Evolutionary conservation across 2,329 filamentous ascomycete genomes (phyloP).

Genomic region (Aureobasidium musti): DNA sequence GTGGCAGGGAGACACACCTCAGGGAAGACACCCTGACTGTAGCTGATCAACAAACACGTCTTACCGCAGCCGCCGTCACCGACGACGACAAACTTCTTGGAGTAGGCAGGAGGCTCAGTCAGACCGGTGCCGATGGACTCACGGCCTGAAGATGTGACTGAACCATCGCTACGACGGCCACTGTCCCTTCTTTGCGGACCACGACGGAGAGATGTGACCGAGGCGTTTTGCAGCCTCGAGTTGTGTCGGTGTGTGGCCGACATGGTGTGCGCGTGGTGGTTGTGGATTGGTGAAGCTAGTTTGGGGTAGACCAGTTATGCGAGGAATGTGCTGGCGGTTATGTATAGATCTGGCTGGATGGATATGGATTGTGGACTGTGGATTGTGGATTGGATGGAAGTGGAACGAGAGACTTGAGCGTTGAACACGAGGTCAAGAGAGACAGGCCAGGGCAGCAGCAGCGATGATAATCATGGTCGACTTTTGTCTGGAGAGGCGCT

Average conservation of each 20-base stretch:
- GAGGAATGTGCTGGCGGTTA: slow-evolving; percentile 26
- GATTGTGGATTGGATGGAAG: slow-evolving; percentile 37
- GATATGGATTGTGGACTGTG: slow-evolving; percentile 7
- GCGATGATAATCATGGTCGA: background rate
- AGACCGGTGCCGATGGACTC: slow-evolving; percentile 80
- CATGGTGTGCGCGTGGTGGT: slow-evolving; percentile 3
- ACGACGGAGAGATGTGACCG: slow-evolving; percentile 28
- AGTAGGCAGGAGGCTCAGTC: slow-evolving; percentile 89
- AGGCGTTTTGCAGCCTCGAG: slow-evolving; percentile 26
- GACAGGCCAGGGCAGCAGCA: slow-evolving; percentile 1
- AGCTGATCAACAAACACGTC: slow-evolving; percentile 97
- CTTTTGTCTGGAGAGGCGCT: background rate
- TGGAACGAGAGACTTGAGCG: slow-evolving; percentile 42
- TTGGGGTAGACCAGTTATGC: slow-evolving; percentile 20
- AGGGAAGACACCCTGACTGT: slow-evolving; percentile 97
- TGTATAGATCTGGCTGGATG: slow-evolving; percentile 14
- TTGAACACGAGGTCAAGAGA: slow-evolving; percentile 12
- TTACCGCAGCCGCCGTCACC: slow-evolving; percentile 98
- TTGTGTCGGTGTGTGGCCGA: slow-evolving; percentile 29
- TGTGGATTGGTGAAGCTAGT: background rate
- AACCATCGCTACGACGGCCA: slow-evolving; percentile 77
- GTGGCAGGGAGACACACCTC: slow-evolving; percentile 63
- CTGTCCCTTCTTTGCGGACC: slow-evolving; percentile 56
- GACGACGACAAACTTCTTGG: slow-evolving; percentile 99
- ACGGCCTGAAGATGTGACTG: slow-evolving; percentile 78